phyloP scores from a whole-genome alignment of 179 eudicot genomes.

The Beta macrorhiza region DNA sequence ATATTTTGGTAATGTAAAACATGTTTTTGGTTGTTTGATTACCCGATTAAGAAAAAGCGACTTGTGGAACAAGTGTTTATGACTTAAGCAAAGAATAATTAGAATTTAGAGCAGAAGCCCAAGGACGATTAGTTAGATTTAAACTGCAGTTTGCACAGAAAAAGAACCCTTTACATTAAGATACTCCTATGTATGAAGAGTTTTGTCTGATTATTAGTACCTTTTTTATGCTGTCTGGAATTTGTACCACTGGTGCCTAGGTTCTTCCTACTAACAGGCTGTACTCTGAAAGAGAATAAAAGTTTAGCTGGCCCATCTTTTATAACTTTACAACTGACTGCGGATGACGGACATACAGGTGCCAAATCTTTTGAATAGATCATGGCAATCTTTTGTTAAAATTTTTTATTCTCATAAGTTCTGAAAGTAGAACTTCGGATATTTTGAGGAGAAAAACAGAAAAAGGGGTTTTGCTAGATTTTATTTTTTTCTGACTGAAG shows the following conservation, averaged over 20 bases:
- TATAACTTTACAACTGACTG: background rate
- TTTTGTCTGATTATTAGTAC: background rate
- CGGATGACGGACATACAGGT: background rate
- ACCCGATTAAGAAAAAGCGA: too few species aligned
- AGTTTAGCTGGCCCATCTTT: background rate
- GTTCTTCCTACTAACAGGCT: slow-evolving; percentile 14
- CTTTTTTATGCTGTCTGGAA: slow-evolving; percentile 5
- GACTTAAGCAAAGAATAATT: too few species aligned
- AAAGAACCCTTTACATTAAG: background rate
- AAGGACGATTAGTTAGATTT: background rate
- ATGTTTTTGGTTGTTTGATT: too few species aligned
- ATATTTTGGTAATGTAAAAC: too few species aligned
- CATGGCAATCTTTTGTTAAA: background rate
- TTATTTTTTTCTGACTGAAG: too few species aligned
- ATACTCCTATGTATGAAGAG: slow-evolving; percentile 12
- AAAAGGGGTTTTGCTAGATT: too few species aligned
- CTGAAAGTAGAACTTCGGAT: background rate
- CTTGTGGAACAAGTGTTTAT: too few species aligned
- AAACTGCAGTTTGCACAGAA: slow-evolving; percentile 8
- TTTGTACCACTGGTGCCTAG: slow-evolving; percentile 9
- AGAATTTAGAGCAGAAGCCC: background rate
- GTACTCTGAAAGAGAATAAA: slow-evolving; percentile 15
- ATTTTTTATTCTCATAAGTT: background rate
- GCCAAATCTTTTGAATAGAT: background rate
- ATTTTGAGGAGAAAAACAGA: too few species aligned